Evolutionary conservation across 73 alveolate genomes (phyloP).

Genomic region (Paramecium octaurelia): DNA sequence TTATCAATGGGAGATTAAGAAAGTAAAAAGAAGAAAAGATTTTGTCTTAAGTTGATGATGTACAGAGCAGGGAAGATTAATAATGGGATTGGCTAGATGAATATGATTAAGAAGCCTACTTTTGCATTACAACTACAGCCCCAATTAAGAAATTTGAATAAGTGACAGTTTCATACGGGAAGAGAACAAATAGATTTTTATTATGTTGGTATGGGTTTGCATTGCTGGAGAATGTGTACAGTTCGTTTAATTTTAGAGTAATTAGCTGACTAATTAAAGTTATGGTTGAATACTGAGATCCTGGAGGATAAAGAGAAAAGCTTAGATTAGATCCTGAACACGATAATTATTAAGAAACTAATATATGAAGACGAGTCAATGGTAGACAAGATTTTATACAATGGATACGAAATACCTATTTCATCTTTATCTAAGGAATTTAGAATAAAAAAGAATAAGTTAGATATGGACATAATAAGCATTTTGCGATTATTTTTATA

Average conservation of each 20-base stretch:
- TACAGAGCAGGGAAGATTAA: background rate
- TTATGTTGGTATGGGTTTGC: slow-evolving; percentile 63
- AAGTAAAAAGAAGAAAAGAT: background rate
- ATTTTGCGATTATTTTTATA: slow-evolving; percentile 50
- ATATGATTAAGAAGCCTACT: slow-evolving; percentile 6
- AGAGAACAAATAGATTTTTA: slow-evolving; percentile 51
- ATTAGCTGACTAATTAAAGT: background rate
- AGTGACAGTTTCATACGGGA: slow-evolving; percentile 35
- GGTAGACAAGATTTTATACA: background rate
- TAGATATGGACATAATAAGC: slow-evolving; percentile 27
- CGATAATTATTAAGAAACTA: background rate
- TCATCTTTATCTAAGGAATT: slow-evolving; percentile 43
- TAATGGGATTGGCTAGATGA: slow-evolving; percentile 51
- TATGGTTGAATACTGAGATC: slow-evolving; percentile 51
- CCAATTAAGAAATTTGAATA: slow-evolving; percentile 32
- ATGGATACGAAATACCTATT: slow-evolving; percentile 7
- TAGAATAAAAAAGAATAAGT: slow-evolving; percentile 36
- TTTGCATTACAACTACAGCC: background rate
- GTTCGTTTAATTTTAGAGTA: slow-evolving; percentile 60
- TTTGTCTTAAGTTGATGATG: background rate
- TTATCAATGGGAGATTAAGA: background rate
- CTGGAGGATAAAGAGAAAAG: background rate
- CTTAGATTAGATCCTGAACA: background rate
- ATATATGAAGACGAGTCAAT: background rate
- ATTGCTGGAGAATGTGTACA: slow-evolving; percentile 3